These are phyloP conservation scores for Rutidosis leptorrhynchoides DNA, from an alignment of 129 eudicot genomes.

Conservation along the genomic window DNA sequence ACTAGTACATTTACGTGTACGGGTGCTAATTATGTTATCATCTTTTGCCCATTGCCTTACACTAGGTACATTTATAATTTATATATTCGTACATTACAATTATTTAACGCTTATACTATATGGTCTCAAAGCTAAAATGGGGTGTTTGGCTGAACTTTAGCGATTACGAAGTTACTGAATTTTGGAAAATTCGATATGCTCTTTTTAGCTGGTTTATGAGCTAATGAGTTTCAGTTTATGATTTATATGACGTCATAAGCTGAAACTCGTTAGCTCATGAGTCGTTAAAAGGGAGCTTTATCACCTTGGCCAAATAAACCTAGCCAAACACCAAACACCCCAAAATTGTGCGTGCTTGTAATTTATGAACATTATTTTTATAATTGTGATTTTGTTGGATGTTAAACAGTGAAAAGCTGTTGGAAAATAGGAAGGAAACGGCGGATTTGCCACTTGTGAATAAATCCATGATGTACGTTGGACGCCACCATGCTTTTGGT, in stretches of 20 bases:
- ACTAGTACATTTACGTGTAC: slow-evolving; percentile 85
- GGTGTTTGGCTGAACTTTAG: neutral
- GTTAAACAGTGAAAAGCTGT: slow-evolving; percentile 42
- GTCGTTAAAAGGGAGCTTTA: neutral
- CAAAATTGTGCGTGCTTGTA: neutral
- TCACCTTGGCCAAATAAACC: neutral
- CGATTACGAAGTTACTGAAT: neutral
- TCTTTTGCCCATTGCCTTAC: slow-evolving; percentile 78
- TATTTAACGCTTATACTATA: too few relatives aligned
- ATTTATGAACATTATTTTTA: neutral
- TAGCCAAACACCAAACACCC: neutral
- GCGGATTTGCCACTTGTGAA: slow-evolving; percentile 65
- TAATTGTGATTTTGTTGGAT: slow-evolving; percentile 12
- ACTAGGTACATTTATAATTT: slow-evolving; percentile 49
- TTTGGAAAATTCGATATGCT: neutral
- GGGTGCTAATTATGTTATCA: slow-evolving; percentile 69
- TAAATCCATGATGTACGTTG: slow-evolving; percentile 62
- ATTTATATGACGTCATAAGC: neutral
- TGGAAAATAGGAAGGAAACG: slow-evolving; percentile 41
- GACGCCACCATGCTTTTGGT: slow-evolving; percentile 38
- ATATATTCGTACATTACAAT: neutral
- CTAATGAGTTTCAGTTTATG: neutral
- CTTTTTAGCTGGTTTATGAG: neutral
- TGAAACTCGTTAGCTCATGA: neutral
- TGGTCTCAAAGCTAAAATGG: neutral